Evolutionary conservation across 2,329 filamentous ascomycete species (phyloP).

Genomic region (Colletotrichum godetiae): DNA sequence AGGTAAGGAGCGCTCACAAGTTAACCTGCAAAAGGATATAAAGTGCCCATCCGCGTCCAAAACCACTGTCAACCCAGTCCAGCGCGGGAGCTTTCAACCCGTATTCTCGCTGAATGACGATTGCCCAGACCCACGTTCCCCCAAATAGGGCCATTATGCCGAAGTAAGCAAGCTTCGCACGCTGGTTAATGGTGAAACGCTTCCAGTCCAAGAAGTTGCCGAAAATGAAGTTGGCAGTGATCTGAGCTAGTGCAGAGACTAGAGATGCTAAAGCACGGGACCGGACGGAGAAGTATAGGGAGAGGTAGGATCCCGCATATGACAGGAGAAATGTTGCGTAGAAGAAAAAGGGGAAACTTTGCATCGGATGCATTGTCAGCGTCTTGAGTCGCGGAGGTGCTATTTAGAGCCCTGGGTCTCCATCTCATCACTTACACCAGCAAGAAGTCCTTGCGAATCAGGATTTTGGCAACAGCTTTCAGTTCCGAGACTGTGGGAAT

Average conservation of each 20-base stretch:
- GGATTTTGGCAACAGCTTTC: slow-evolving; percentile 3
- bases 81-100: slow-evolving; percentile 27
- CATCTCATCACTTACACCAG: slow-evolving; percentile 17
- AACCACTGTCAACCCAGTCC: slow-evolving; percentile 37
- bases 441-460: slow-evolving; percentile 28
- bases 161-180: slow-evolving; percentile 37
- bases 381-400: rapidly evolving
- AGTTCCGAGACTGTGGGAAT: not conserved
- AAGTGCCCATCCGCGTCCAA: slow-evolving; percentile 39
- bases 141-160: slow-evolving; percentile 38
- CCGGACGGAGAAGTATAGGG: slow-evolving; percentile 38
- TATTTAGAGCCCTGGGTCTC: too few species aligned
- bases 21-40: slow-evolving; percentile 39
- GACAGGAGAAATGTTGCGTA: slow-evolving; percentile 34
- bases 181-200: slow-evolving; percentile 34
- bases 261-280: slow-evolving; percentile 37
- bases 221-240: slow-evolving; percentile 38
- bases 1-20: not conserved
- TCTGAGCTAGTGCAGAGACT: slow-evolving; percentile 37
- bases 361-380: not conserved
- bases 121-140: slow-evolving; percentile 39
- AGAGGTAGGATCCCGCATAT: slow-evolving; percentile 39
- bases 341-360: slow-evolving; percentile 23
- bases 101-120: slow-evolving; percentile 38
- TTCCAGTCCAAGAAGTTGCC: slow-evolving; percentile 40